Conservation (phyloP, 2,329 filamentous ascomycete genomes). For the Neurospora sp. region DNA sequence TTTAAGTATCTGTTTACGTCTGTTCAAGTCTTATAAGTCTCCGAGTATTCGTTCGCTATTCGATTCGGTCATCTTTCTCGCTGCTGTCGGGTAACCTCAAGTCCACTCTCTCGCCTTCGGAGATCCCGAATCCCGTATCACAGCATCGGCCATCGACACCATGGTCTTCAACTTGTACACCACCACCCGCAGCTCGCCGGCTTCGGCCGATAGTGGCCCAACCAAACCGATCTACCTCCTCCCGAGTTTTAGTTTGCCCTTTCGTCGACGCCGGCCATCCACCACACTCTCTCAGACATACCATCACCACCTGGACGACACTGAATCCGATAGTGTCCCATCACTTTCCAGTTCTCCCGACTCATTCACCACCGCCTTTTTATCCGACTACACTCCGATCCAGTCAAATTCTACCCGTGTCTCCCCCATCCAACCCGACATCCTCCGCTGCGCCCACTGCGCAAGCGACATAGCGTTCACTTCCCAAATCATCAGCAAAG, state of each 20-base stretch:
- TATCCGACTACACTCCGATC: slow-evolving; percentile 1
- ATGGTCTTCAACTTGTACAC: background rate
- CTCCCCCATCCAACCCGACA: slow-evolving; percentile 38
- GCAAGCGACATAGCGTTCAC: slow-evolving; percentile 50
- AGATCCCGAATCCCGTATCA: background rate
- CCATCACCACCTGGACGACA: background rate
- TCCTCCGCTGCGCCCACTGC: slow-evolving; percentile 49
- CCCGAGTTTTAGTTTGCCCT: slow-evolving; percentile 17
- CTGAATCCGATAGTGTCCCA: slow-evolving; percentile 1
- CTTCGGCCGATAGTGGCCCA: slow-evolving; percentile 3
- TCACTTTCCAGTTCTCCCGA: slow-evolving; percentile 17
- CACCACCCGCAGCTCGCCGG: background rate
- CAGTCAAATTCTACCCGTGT: slow-evolving; percentile 21
- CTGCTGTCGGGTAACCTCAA: background rate
- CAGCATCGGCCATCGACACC: background rate
- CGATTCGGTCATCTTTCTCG: background rate
- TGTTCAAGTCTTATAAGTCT: background rate
- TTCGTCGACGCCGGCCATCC: slow-evolving; percentile 11
- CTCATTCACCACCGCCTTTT: slow-evolving; percentile 6
- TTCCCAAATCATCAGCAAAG: slow-evolving; percentile 53
- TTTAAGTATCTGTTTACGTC: background rate
- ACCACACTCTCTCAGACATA: background rate
- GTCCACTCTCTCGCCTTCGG: background rate
- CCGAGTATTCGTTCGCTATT: background rate
- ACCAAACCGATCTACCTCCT: slow-evolving; percentile 19